Evolutionary conservation across 208 protist species (phyloP).

Genomic region (Balamuthia mandrillaris): DNA sequence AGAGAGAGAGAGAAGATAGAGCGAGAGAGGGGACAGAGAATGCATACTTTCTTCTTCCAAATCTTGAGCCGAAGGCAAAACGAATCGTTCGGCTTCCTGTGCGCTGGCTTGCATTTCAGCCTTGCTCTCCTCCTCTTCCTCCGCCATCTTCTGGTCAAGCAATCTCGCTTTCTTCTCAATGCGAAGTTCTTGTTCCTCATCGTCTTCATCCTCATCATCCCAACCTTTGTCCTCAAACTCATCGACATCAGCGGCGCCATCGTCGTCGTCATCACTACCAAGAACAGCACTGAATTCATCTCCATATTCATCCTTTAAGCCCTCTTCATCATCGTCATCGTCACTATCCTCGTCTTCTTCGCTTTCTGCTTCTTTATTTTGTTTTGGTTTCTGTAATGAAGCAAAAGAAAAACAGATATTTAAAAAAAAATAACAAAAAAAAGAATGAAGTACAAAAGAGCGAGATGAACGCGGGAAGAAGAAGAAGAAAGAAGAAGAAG

Average conservation of each 20-base stretch:
- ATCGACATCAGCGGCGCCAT: not conserved
- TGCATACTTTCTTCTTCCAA: constrained; percentile 8
- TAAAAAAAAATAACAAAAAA: constrained; percentile 16
- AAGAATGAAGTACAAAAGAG: not conserved
- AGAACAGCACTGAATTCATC: constrained; percentile 13
- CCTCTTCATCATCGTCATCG: constrained; percentile 38
- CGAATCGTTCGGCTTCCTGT: constrained; percentile 23
- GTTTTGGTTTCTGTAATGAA: not conserved
- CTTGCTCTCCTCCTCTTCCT: not conserved
- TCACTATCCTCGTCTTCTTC: constrained; percentile 35
- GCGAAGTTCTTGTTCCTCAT: constrained; percentile 24
- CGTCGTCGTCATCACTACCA: constrained; percentile 36
- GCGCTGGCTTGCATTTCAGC: not conserved
- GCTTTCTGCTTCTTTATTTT: constrained; percentile 35
- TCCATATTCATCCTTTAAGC: constrained; percentile 18
- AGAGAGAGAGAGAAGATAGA: not conserved
- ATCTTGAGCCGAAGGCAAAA: constrained; percentile 49
- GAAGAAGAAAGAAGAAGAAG: not conserved
- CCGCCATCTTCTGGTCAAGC: constrained; percentile 26
- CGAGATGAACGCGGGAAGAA: not conserved
- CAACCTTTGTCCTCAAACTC: constrained; percentile 41
- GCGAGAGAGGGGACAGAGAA: not conserved
- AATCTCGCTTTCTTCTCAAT: constrained; percentile 10
- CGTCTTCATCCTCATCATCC: constrained; percentile 27
- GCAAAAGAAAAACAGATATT: constrained; percentile 15